Base-by-base conservation (phyloP, 1,284 basidiomycete species). In the Sporisorium scitamineum region DNA sequence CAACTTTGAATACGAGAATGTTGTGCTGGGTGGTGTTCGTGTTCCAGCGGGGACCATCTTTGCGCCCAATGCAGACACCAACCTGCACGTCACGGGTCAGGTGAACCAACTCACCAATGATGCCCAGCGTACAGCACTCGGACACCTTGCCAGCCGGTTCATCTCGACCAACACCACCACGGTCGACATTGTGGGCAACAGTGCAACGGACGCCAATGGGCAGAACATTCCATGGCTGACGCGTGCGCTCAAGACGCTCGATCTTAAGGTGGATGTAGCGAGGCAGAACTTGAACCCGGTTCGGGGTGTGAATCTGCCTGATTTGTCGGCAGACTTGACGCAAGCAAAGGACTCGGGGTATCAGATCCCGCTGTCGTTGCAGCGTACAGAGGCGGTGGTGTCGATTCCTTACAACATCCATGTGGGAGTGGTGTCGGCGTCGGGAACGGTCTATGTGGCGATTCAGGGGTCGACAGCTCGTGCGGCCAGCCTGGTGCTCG, bases 381-480 rank as follows among this genome's bases (percentile, higher is more conserved):
- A 89, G 53, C 86, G 87, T 52, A 91, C 91, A 0, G 70, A 90
- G 1, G 92, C 91, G 13, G 86, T 88, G 64, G 92, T 91, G 81
- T 89, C 89, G 84, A 93, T 92, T 85, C 92, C 92, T 1, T 92
- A 92, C 84, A 90, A 90, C 6, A 93, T 93, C 86, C 89, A 89
- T n/a, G 83, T 93, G 51, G 90, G 91, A 79, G 90, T 91, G 31
- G 82, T 91, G 13, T 87, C 89, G 76, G 86, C 89, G 2, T 87
- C 87, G 2, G 86, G 88, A 4, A 84, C 86, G 11, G 87, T 92
- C 13, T 87, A 86, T 0, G 82, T 92, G 16, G 54, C 42, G 11
- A 45, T 22, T 14, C 29, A 44, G 14, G 42, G 54, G 14, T 55
- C 54, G 11, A 24, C 54, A 5, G 42, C 13, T 34, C 54, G 54